Percentiles rank a stretch among this genome's conserved stretches.
Evolutionary conservation across 805 yeast species (phyloP).

Genomic region (Nakazawaea wickerhamii): DNA sequence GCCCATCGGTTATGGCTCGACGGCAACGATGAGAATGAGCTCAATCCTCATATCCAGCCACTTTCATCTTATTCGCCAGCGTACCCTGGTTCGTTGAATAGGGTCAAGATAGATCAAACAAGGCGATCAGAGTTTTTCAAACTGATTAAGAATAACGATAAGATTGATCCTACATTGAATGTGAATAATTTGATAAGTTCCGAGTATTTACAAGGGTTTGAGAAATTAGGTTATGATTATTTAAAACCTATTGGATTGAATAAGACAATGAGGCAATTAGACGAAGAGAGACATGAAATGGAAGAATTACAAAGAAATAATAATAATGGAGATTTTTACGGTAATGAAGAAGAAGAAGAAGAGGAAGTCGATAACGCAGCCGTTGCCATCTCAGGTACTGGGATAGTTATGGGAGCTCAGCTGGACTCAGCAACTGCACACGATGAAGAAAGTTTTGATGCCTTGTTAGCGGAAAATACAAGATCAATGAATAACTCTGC

Average conservation of each 20-base stretch:
- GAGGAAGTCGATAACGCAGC: background rate
- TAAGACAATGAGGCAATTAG: conserved; percentile 42
- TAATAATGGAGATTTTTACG: conserved; percentile 12
- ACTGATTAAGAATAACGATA: conserved; percentile 1
- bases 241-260: conserved; percentile 56
- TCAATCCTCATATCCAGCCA: conserved; percentile 33
- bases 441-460: conserved; percentile 8
- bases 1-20: conserved; percentile 39
- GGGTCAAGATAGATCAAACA: conserved; percentile 17
- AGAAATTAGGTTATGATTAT: conserved; percentile 41
- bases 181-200: conserved; percentile 20
- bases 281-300: conserved; percentile 23
- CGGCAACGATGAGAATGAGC: conserved; percentile 15
- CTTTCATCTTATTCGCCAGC: conserved; percentile 50
- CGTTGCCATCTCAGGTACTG: too few species aligned
- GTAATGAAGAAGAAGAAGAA: conserved; percentile 13
- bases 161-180: conserved; percentile 17
- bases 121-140: conserved; percentile 16
- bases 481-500: conserved; percentile 2
- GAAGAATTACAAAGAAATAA: conserved; percentile 12
- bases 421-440: too few species aligned
- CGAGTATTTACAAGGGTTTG: conserved; percentile 26
- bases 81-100: conserved; percentile 28
- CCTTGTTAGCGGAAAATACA: conserved; percentile 8
- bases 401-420: too few species aligned